Conservation (phyloP, 2,329 filamentous ascomycete genomes). For the Sporothrix phasma region DNA sequence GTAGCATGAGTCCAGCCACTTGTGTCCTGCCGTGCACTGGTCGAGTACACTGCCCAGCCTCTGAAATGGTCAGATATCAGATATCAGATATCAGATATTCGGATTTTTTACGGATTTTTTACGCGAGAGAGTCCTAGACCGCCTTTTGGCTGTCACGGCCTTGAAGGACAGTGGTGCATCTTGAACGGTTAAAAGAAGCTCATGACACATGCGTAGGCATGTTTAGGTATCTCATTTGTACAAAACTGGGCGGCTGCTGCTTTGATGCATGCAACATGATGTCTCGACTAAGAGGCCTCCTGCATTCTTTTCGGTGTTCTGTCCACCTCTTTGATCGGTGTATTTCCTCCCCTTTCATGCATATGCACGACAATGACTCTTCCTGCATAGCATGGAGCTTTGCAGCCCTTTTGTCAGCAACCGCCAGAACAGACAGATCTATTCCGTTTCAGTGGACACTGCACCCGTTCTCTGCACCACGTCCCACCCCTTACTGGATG, state of each 20-base stretch:
- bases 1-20: no score
- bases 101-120: no score
- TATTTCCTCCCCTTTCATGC: neutral
- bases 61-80: neutral
- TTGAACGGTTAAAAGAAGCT: neutral
- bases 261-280: neutral
- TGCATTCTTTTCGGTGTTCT: neutral
- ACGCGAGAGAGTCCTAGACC: neutral
- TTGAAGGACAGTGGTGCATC: neutral
- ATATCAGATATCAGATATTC: neutral
- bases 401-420: neutral
- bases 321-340: neutral
- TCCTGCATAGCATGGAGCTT: neutral
- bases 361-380: neutral
- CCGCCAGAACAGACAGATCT: neutral
- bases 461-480: neutral
- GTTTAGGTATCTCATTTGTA: no score
- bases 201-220: no score
- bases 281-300: constrained; percentile 1
- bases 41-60: neutral
- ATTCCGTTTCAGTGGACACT: neutral
- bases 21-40: no score
- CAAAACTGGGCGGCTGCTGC: neutral
- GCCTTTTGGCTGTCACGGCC: neutral
- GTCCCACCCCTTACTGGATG: neutral